Conservation (phyloP, 805 yeast species). For the Naumovozyma dairenensis region DNA sequence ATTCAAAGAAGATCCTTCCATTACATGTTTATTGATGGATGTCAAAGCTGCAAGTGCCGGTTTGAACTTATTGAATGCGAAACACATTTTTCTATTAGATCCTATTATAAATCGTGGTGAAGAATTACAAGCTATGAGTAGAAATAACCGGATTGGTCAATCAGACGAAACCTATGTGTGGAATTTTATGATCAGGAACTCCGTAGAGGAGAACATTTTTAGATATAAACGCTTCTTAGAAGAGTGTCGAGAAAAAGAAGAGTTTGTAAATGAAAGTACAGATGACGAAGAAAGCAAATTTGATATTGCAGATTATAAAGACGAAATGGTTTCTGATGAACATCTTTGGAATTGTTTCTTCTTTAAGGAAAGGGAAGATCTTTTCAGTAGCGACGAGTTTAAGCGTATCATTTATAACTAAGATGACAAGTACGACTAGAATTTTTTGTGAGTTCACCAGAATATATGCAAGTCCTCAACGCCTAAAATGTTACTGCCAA, state of each 20-base stretch:
- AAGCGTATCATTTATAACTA: no score
- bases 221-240: conserved; percentile 25
- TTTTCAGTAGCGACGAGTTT: no score
- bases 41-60: conserved; percentile 88
- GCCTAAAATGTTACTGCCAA: no score
- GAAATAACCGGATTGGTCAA: conserved; percentile 92
- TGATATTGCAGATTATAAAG: conserved; percentile 20
- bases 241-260: conserved; percentile 2
- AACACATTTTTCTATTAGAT: conserved; percentile 85
- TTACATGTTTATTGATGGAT: conserved; percentile 80
- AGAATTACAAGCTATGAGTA: conserved; percentile 84
- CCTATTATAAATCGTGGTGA: conserved; percentile 82
- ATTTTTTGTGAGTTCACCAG: no score
- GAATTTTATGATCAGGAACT: conserved; percentile 75
- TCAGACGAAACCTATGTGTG: conserved; percentile 72
- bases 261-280: not conserved
- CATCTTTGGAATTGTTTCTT: conserved; percentile 28
- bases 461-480: no score
- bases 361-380: no score
- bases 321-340: conserved; percentile 21
- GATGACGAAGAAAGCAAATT: conserved; percentile 17
- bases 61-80: conserved; percentile 80
- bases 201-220: conserved; percentile 85
- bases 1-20: conserved; percentile 48
- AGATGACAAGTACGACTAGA: no score